Conservation (phyloP, 176 grass and related monocot species). For the Poa pratensis region DNA sequence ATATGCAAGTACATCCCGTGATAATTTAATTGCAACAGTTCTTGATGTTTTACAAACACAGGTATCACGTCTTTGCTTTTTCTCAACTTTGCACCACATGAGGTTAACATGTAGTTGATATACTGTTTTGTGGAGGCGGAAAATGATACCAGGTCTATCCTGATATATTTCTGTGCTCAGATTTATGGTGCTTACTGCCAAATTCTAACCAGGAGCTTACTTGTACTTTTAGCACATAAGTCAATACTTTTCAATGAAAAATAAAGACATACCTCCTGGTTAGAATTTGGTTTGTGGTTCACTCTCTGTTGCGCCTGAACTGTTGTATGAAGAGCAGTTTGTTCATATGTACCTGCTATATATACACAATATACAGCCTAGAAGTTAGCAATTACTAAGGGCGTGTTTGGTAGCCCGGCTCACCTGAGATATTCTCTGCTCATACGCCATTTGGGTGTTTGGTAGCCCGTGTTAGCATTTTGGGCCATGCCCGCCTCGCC, state of each 20-base stretch:
- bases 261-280: constrained; percentile 2
- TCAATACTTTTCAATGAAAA: constrained; percentile 25
- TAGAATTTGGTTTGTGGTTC: constrained; percentile 32
- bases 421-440: too few relatives aligned
- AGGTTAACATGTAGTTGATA: constrained; percentile 35
- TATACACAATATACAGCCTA: constrained; percentile 14
- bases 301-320: not conserved
- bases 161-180: constrained; percentile 33
- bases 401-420: too few relatives aligned
- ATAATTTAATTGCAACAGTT: constrained; percentile 93
- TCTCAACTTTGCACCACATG: constrained; percentile 26
- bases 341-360: not conserved
- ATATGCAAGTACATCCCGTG: constrained; percentile 97
- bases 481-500: too few relatives aligned
- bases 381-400: not conserved
- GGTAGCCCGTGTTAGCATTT: too few relatives aligned
- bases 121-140: constrained; percentile 17
- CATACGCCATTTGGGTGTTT: too few relatives aligned
- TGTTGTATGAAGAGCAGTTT: constrained; percentile 28
- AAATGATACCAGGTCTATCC: constrained; percentile 8
- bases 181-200: constrained; percentile 12
- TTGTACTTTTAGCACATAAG: constrained; percentile 17
- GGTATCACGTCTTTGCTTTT: constrained; percentile 47
- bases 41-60: constrained; percentile 88
- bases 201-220: too few relatives aligned